phyloP scores from a whole-genome alignment of 306 rosid genomes.

The Malus sieversii region DNA sequence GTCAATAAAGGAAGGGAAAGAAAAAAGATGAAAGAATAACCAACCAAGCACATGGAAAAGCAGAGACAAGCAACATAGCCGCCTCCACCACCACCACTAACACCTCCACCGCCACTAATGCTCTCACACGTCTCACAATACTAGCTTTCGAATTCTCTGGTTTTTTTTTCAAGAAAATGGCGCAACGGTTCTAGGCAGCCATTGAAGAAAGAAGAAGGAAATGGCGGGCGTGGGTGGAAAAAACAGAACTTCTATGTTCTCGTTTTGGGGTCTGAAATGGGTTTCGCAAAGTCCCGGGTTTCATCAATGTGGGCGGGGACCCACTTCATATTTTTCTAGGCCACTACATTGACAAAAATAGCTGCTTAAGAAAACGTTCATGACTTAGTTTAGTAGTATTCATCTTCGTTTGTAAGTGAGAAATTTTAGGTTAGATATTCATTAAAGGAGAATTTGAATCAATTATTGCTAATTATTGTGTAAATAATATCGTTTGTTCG shows the following conservation, averaged over 20 bases:
- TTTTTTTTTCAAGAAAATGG: slow-evolving; percentile 17
- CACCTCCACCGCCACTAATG: slow-evolving; percentile 36
- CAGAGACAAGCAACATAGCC: slow-evolving; percentile 13
- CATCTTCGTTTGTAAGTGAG: no score
- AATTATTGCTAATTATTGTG: no score
- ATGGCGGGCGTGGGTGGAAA: background rate
- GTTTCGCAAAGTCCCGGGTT: slow-evolving; percentile 11
- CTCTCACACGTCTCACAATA: slow-evolving; percentile 14
- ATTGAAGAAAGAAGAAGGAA: background rate
- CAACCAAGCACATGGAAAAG: slow-evolving; percentile 59
- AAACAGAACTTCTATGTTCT: background rate
- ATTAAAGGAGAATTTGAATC: no score
- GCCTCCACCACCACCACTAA: background rate
- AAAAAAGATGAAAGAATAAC: slow-evolving; percentile 3
- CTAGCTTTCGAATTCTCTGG: slow-evolving; percentile 23
- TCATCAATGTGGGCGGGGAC: slow-evolving; percentile 16
- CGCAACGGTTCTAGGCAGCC: background rate
- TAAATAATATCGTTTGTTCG: background rate
- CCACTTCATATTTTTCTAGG: slow-evolving; percentile 12
- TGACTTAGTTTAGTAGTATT: rapidly evolving
- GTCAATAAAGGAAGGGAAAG: slow-evolving; percentile 9
- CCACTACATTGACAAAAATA: background rate
- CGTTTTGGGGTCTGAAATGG: slow-evolving; percentile 6
- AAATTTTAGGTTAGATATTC: no score
- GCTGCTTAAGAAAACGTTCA: no score